Conservation (phyloP, 1,284 basidiomycete species). For the Apiotrichum brassicae region DNA sequence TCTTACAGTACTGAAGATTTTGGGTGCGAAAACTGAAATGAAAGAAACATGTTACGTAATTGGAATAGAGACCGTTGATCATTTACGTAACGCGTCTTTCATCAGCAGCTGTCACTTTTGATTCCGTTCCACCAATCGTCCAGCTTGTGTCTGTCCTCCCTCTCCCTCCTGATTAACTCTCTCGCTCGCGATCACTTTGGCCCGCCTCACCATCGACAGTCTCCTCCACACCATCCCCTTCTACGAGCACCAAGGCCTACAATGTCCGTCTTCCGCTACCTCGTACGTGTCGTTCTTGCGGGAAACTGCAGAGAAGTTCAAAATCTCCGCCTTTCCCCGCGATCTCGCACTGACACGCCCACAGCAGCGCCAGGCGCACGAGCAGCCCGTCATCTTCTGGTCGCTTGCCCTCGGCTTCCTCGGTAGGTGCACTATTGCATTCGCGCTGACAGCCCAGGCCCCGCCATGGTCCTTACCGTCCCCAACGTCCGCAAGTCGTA, state of each 20-base stretch:
- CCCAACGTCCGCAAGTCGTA: slow-evolving; percentile 68
- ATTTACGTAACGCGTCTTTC: too few relatives aligned
- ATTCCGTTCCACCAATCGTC: too few relatives aligned
- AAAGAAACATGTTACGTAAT: neutral
- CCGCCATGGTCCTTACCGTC: slow-evolving; percentile 65
- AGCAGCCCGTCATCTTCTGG: slow-evolving; percentile 87
- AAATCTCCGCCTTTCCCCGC: too few relatives aligned
- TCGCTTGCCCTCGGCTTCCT: slow-evolving; percentile 64
- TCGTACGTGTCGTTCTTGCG: neutral
- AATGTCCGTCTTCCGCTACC: slow-evolving; percentile 34
- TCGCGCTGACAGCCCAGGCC: slow-evolving; percentile 51
- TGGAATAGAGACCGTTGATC: too few relatives aligned
- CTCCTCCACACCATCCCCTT: neutral
- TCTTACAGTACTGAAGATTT: too few relatives aligned
- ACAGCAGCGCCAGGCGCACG: slow-evolving; percentile 77
- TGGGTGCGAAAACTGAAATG: neutral
- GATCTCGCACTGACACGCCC: slow-evolving; percentile 8
- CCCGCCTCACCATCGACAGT: neutral
- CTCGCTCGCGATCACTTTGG: neutral
- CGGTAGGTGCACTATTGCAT: slow-evolving; percentile 23
- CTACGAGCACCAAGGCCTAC: too few relatives aligned
- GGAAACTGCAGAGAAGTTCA: too few relatives aligned
- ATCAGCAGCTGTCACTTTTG: too few relatives aligned
- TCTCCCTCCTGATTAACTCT: too few relatives aligned
- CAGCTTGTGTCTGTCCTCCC: too few relatives aligned